phyloP scores from a whole-genome alignment of 768 basidiomycete genomes.

The Omphalotus guepiniiformis region DNA sequence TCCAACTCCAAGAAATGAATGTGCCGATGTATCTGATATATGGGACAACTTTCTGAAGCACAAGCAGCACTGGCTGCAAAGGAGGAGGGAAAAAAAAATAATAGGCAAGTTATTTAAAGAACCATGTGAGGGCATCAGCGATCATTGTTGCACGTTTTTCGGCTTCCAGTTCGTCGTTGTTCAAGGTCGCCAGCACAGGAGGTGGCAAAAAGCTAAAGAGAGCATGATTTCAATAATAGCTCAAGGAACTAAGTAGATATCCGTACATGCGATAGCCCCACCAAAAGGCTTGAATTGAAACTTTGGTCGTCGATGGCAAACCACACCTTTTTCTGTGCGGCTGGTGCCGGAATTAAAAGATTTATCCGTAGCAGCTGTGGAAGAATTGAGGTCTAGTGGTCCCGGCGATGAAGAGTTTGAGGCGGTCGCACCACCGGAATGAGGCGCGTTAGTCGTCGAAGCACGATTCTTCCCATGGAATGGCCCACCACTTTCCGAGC shows the following conservation, averaged over 20 bases:
- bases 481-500: slow-evolving; percentile 16
- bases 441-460: slow-evolving; percentile 9
- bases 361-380: no score
- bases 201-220: slow-evolving; percentile 70
- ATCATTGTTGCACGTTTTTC: slow-evolving; percentile 71
- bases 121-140: slow-evolving; percentile 73
- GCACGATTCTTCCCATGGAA: slow-evolving; percentile 7
- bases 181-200: slow-evolving; percentile 61
- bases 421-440: background rate
- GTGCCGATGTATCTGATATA: slow-evolving; percentile 72
- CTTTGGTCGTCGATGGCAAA: slow-evolving; percentile 66
- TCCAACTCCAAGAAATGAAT: slow-evolving; percentile 81
- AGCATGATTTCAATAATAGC: background rate
- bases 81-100: slow-evolving; percentile 50
- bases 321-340: slow-evolving; percentile 43
- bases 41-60: slow-evolving; percentile 62
- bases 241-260: slow-evolving; percentile 6
- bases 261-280: slow-evolving; percentile 80
- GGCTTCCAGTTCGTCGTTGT: slow-evolving; percentile 62
- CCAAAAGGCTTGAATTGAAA: slow-evolving; percentile 78
- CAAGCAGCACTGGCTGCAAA: slow-evolving; percentile 50
- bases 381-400: no score
- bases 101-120: slow-evolving; percentile 65
- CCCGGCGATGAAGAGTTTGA: no score
- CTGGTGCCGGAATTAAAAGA: background rate